Conservation (phyloP, 2,329 filamentous ascomycete species). For the Microthyrium microscopicum region DNA sequence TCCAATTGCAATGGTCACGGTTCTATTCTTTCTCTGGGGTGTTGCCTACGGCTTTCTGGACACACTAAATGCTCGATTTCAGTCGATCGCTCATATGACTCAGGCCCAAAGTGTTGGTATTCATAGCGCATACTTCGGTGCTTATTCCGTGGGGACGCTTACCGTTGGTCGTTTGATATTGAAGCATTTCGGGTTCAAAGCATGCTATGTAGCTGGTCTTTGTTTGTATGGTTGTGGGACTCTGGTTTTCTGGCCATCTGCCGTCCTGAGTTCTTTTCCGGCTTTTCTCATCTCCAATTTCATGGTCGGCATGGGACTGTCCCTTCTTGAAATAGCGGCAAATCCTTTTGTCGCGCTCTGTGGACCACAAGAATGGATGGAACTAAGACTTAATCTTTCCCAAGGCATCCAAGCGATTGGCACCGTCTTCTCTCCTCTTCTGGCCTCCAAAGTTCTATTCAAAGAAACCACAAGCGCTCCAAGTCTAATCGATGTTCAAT, state of each 20-base stretch:
- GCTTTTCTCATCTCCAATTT: constrained; percentile 47
- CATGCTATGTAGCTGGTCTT: constrained; percentile 42
- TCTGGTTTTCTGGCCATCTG: constrained; percentile 48
- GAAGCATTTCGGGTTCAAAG: constrained; percentile 44
- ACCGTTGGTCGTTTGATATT: constrained; percentile 45
- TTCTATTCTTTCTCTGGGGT: constrained; percentile 79
- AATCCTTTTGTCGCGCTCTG: constrained; percentile 48
- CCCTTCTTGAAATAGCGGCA: constrained; percentile 41
- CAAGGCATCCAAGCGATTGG: constrained; percentile 46
- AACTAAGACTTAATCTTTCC: constrained; percentile 42
- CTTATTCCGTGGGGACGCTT: constrained; percentile 53
- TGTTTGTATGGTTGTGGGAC: constrained; percentile 46
- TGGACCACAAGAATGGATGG: constrained; percentile 42
- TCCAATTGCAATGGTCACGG: constrained; percentile 57
- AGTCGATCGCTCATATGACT: constrained; percentile 43
- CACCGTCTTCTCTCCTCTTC: constrained; percentile 40
- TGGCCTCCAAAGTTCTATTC: constrained; percentile 43
- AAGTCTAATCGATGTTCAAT: constrained; percentile 43
- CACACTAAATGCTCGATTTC: constrained; percentile 57
- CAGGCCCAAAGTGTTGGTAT: constrained; percentile 47
- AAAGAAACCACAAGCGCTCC: constrained; percentile 24
- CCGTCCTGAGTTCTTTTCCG: constrained; percentile 42
- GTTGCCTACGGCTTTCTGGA: constrained; percentile 80
- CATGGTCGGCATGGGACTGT: constrained; percentile 43
- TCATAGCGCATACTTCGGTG: constrained; percentile 54